phyloP scores from a whole-genome alignment of 1,139 yeast genomes.

The Pneumocystis jirovecii region DNA sequence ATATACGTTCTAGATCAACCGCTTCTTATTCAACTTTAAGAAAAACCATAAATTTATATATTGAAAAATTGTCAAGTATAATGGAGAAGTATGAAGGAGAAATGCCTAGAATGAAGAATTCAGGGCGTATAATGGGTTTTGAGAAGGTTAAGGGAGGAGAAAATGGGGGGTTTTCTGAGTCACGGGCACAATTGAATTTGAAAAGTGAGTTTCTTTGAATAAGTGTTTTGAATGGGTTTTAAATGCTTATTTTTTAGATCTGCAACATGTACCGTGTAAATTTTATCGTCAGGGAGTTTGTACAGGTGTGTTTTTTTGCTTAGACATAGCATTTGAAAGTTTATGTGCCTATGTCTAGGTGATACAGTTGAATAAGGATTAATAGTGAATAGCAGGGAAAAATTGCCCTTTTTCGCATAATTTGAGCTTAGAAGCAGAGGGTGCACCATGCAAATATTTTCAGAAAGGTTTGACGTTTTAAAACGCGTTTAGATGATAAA shows the following conservation, averaged over 20 bases:
- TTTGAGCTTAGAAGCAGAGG: slow-evolving; percentile 44
- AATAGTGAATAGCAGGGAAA: slow-evolving; percentile 36
- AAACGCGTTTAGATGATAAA: neutral
- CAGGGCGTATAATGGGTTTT: neutral
- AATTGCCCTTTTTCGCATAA: slow-evolving; percentile 87
- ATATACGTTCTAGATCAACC: neutral
- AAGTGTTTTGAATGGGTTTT: neutral
- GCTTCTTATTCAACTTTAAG: neutral
- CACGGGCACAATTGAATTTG: neutral
- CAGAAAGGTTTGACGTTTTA: slow-evolving; percentile 33
- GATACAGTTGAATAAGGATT: neutral
- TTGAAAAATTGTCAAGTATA: neutral
- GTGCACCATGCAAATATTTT: slow-evolving; percentile 79
- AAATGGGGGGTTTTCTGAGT: neutral
- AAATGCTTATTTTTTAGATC: neutral
- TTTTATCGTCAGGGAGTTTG: slow-evolving; percentile 82
- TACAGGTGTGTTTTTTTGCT: slow-evolving; percentile 34
- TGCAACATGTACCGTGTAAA: slow-evolving; percentile 78
- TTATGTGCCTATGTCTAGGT: neutral
- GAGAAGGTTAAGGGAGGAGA: neutral
- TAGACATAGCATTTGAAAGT: neutral
- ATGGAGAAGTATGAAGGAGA: neutral
- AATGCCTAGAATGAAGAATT: neutral
- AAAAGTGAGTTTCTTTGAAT: neutral
- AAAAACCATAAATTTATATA: neutral